These are phyloP conservation scores for Penicillium lividum DNA, from an alignment of 495 filamentous ascomycete genomes.

Conservation along the genomic window DNA sequence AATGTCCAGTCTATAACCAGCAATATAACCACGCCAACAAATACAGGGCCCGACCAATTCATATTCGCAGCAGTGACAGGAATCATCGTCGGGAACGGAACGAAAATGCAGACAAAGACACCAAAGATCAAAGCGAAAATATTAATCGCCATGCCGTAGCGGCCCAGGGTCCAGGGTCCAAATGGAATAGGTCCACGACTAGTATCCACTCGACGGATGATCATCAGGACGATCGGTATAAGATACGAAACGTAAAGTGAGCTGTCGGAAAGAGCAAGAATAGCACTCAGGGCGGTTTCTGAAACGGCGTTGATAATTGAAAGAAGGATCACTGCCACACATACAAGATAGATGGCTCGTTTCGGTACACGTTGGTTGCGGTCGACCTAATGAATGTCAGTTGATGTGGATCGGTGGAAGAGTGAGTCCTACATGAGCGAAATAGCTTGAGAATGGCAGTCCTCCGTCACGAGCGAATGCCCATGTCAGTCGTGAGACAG, in stretches of 20 bases:
- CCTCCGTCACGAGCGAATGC: constrained; percentile 56
- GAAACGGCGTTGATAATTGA: constrained; percentile 52
- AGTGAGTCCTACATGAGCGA: constrained; percentile 40
- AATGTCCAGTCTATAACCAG: constrained; percentile 36
- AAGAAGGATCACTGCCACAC: constrained; percentile 37
- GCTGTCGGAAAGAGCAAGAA: constrained; percentile 48
- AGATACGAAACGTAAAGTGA: constrained; percentile 52
- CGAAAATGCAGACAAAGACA: constrained; percentile 40
- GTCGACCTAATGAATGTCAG: constrained; percentile 10
- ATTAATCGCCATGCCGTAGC: constrained; percentile 39
- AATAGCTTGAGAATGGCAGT: constrained; percentile 51
- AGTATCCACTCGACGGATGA: constrained; percentile 26
- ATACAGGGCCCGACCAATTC: constrained; percentile 43
- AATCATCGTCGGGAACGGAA: constrained; percentile 39
- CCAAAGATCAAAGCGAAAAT: constrained; percentile 34
- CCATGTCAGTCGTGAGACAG: constrained; percentile 53
- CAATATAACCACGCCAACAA: constrained; percentile 34
- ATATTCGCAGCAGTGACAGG: constrained; percentile 39
- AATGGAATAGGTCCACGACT: constrained; percentile 20
- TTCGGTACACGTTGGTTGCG: constrained; percentile 19
- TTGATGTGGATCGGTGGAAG: not conserved
- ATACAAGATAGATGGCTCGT: constrained; percentile 41
- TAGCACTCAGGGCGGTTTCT: constrained; percentile 46
- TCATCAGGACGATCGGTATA: constrained; percentile 44
- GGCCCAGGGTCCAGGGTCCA: constrained; percentile 33